Percentiles rank a stretch among this genome's conserved stretches.
phyloP scores from a whole-genome alignment of 2,329 filamentous ascomycete species.

The Fusarium sp. region DNA sequence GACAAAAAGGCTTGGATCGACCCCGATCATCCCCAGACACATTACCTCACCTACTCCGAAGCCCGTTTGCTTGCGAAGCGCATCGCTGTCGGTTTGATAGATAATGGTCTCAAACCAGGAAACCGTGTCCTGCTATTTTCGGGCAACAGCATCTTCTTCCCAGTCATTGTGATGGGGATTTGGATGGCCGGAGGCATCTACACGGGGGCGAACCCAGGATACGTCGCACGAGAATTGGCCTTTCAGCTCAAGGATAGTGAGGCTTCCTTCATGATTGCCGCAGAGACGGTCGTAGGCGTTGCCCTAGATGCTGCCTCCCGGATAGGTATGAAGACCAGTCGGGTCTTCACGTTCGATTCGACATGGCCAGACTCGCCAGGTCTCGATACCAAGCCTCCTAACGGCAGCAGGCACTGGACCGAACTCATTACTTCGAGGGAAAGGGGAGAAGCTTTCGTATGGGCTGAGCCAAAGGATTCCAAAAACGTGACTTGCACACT shows the following conservation, averaged over 20 bases:
- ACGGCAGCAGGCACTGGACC: conserved; percentile 71
- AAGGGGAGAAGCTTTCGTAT: conserved; percentile 72
- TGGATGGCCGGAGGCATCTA: conserved; percentile 86
- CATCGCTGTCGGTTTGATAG: conserved; percentile 77
- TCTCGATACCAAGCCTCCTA: conserved; percentile 25
- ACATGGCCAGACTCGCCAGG: conserved; percentile 61
- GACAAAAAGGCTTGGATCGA: conserved; percentile 72
- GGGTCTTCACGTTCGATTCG: conserved; percentile 78
- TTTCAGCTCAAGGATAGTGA: conserved; percentile 83
- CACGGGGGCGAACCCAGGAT: conserved; percentile 81
- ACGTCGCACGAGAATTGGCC: conserved; percentile 78
- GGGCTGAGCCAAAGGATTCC: conserved; percentile 71
- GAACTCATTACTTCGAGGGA: conserved; percentile 68
- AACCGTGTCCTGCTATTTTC: conserved; percentile 83
- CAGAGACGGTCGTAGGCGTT: conserved; percentile 71
- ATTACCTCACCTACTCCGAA: conserved; percentile 74
- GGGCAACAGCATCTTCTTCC: conserved; percentile 81
- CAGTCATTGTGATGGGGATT: conserved; percentile 78
- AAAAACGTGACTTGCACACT: conserved; percentile 74
- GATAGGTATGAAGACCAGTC: conserved; percentile 67
- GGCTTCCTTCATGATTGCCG: conserved; percentile 77
- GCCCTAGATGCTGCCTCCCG: conserved; percentile 77
- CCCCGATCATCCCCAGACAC: conserved; percentile 75
- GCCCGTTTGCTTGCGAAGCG: conserved; percentile 82
- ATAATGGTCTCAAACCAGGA: conserved; percentile 75